phyloP scores from a whole-genome alignment of 2,329 filamentous ascomycete species.

The Talaromyces sp. region DNA sequence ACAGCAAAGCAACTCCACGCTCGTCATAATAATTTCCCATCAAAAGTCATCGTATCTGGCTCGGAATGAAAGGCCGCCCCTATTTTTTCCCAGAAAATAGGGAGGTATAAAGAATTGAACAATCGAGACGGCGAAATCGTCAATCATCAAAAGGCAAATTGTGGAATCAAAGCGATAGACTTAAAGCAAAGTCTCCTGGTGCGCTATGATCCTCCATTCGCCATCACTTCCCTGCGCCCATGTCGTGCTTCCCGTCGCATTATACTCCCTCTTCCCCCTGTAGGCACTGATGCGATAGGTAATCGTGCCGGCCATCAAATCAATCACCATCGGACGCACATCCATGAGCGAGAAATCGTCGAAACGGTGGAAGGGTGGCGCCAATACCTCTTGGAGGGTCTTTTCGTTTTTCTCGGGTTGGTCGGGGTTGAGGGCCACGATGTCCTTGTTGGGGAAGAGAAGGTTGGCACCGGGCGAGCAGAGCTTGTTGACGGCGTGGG shows the following conservation, averaged over 20 bases:
- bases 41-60: neutral
- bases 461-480: constrained; percentile 31
- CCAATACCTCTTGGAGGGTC: constrained; percentile 25
- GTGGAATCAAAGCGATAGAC: neutral
- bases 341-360: constrained; percentile 31
- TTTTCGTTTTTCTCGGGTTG: constrained; percentile 16
- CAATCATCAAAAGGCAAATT: neutral
- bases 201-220: constrained; percentile 35
- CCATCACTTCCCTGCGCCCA: constrained; percentile 39
- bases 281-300: constrained; percentile 33
- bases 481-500: constrained; percentile 32
- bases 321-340: constrained; percentile 32
- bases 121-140: neutral
- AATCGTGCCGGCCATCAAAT: constrained; percentile 35
- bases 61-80: neutral
- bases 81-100: too few relatives aligned
- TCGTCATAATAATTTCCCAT: neutral
- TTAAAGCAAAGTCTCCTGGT: constrained; percentile 33
- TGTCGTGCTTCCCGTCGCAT: constrained; percentile 31
- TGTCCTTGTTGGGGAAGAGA: constrained; percentile 32
- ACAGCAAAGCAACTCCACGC: neutral
- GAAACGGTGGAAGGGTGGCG: constrained; percentile 35
- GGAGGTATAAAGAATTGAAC: neutral
- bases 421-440: constrained; percentile 32
- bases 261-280: constrained; percentile 26